A percentile compares a stretch with the other conserved stretches of the same genome.
These are phyloP conservation scores for Arctium minus DNA, from an alignment of 129 eudicot genomes.

Conservation along the genomic window DNA sequence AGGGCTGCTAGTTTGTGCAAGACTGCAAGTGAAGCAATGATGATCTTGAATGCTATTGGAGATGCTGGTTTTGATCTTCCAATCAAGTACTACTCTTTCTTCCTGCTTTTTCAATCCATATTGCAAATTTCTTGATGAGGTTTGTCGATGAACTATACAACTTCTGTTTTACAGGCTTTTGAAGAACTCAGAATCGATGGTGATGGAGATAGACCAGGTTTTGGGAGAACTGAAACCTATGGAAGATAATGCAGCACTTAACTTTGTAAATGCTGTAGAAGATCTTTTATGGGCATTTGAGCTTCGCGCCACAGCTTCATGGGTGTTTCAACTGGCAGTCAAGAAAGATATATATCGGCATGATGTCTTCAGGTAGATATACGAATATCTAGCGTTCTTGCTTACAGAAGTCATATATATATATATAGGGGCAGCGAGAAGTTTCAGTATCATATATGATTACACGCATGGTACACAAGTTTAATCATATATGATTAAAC, in stretches of 20 bases:
- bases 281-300: conserved; percentile 95
- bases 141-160: background rate
- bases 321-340: conserved; percentile 92
- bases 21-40: conserved; percentile 46
- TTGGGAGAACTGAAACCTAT: conserved; percentile 55
- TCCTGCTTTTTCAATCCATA: background rate
- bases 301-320: conserved; percentile 91
- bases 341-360: conserved; percentile 73
- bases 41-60: conserved; percentile 57
- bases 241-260: conserved; percentile 85
- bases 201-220: conserved; percentile 53
- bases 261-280: conserved; percentile 90
- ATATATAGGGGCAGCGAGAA: too few relatives aligned
- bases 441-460: too few relatives aligned
- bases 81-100: conserved; percentile 39
- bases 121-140: background rate
- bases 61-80: conserved; percentile 86
- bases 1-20: conserved; percentile 88
- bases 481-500: too few relatives aligned
- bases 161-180: conserved; percentile 56
- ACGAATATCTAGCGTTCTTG: background rate
- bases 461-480: too few relatives aligned
- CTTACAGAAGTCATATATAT: background rate
- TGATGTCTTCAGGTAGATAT: conserved; percentile 62
- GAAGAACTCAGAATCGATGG: conserved; percentile 53